phyloP scores from a whole-genome alignment of 2,329 filamentous ascomycete species.

The Clarireedia hainanense region DNA sequence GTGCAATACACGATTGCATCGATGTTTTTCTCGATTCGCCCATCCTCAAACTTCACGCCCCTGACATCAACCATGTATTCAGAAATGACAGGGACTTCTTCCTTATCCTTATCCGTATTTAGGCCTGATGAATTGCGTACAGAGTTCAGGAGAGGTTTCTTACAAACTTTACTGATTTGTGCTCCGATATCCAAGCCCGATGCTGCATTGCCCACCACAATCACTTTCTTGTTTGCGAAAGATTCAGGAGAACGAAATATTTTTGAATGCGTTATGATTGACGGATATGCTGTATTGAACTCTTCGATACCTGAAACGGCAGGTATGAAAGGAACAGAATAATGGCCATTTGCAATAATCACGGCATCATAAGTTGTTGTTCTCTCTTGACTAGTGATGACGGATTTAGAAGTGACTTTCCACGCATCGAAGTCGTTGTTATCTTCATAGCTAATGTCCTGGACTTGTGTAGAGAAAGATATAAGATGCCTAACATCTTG shows the following conservation, averaged over 20 bases:
- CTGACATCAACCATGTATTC: slow-evolving; percentile 46
- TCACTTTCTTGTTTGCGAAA: slow-evolving; percentile 63
- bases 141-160: slow-evolving; percentile 55
- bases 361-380: slow-evolving; percentile 54
- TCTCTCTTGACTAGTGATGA: slow-evolving; percentile 18
- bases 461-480: slow-evolving; percentile 62
- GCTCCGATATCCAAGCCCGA: slow-evolving; percentile 76
- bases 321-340: slow-evolving; percentile 61
- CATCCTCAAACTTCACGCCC: slow-evolving; percentile 60
- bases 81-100: slow-evolving; percentile 51
- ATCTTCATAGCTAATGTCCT: slow-evolving; percentile 40
- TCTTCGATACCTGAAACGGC: slow-evolving; percentile 48
- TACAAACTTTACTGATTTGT: slow-evolving; percentile 60
- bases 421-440: slow-evolving; percentile 41
- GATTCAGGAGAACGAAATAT: slow-evolving; percentile 60
- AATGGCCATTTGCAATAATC: slow-evolving; percentile 69
- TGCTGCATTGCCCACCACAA: slow-evolving; percentile 78
- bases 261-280: slow-evolving; percentile 66
- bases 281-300: slow-evolving; percentile 53
- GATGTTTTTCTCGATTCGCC: slow-evolving; percentile 54
- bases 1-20: slow-evolving; percentile 83
- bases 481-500: slow-evolving; percentile 60
- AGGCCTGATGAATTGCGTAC: slow-evolving; percentile 44
- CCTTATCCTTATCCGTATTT: slow-evolving; percentile 29
- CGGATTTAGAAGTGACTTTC: slow-evolving; percentile 34